Conservation (phyloP, 768 basidiomycete species). For the Hypholoma sublateritium region DNA sequence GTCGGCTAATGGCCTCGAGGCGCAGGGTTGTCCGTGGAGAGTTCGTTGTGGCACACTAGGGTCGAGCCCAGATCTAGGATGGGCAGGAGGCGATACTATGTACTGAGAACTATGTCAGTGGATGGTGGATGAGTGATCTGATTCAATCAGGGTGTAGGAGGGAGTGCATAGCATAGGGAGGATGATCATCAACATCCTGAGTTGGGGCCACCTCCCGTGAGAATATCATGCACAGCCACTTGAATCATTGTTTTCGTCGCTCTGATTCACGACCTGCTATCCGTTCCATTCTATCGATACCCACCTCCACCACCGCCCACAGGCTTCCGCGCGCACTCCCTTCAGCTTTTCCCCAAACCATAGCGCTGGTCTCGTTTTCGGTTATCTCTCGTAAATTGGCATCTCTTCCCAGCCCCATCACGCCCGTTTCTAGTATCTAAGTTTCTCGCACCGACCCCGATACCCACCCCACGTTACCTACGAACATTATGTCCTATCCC, state of each 20-base stretch:
- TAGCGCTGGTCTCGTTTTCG: conserved; percentile 47
- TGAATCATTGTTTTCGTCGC: conserved; percentile 3
- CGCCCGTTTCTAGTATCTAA: conserved; percentile 18
- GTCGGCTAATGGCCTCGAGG: too few relatives aligned
- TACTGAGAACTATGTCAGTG: too few relatives aligned
- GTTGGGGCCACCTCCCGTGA: background rate
- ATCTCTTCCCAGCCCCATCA: conserved; percentile 17
- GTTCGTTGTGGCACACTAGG: too few relatives aligned
- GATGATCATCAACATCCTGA: too few relatives aligned
- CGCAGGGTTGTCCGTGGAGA: too few relatives aligned
- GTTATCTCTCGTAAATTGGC: conserved; percentile 18
- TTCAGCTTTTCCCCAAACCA: conserved; percentile 29
- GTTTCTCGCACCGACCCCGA: conserved; percentile 17
- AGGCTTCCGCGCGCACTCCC: conserved; percentile 22
- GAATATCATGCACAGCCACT: conserved; percentile 1
- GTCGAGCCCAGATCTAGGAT: too few relatives aligned
- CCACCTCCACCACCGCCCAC: conserved; percentile 24
- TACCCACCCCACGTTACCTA: conserved; percentile 25
- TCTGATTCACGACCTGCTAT: background rate
- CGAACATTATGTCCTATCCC: conserved; percentile 57
- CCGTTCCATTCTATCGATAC: conserved; percentile 32
- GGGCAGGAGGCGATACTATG: too few relatives aligned
- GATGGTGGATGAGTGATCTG: too few relatives aligned
- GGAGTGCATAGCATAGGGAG: too few relatives aligned
- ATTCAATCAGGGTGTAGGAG: too few relatives aligned